phyloP scores from a whole-genome alignment of 176 grass and related monocot species.

The Triticum turgidum region DNA sequence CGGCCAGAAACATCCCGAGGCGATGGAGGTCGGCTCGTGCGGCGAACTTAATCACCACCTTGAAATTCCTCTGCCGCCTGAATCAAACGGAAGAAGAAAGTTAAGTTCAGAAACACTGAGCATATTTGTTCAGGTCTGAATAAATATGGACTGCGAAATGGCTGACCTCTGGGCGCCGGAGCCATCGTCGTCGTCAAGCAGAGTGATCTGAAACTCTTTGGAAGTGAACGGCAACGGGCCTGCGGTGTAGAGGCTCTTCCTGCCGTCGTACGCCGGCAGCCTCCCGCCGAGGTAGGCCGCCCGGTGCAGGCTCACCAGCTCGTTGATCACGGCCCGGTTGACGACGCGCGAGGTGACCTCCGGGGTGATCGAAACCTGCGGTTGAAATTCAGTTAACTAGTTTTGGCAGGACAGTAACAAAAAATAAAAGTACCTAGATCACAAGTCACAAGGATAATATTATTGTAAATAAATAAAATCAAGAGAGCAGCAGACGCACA shows the following conservation, averaged over 20 bases:
- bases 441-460: neutral
- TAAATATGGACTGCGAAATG: too few relatives aligned
- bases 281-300: constrained; percentile 68
- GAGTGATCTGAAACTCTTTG: constrained; percentile 62
- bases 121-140: too few relatives aligned
- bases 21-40: constrained; percentile 60
- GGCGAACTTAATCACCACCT: constrained; percentile 77
- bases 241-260: constrained; percentile 82
- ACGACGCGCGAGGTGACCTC: constrained; percentile 65
- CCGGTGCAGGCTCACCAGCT: constrained; percentile 56
- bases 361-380: constrained; percentile 68
- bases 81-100: neutral
- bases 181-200: constrained; percentile 63
- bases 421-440: too few relatives aligned
- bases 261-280: constrained; percentile 85
- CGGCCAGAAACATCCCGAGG: constrained; percentile 67
- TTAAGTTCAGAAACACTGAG: neutral
- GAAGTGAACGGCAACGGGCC: constrained; percentile 72
- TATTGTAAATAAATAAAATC: neutral
- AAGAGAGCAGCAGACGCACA: constrained; percentile 28
- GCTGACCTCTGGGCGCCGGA: constrained; percentile 51
- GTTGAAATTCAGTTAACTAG: neutral
- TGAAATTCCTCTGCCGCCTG: constrained; percentile 64
- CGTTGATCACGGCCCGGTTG: constrained; percentile 55
- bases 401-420: too few relatives aligned